These are phyloP conservation scores for Neofusicoccum ribis DNA, from an alignment of 2,329 filamentous ascomycete genomes.

Conservation along the genomic window DNA sequence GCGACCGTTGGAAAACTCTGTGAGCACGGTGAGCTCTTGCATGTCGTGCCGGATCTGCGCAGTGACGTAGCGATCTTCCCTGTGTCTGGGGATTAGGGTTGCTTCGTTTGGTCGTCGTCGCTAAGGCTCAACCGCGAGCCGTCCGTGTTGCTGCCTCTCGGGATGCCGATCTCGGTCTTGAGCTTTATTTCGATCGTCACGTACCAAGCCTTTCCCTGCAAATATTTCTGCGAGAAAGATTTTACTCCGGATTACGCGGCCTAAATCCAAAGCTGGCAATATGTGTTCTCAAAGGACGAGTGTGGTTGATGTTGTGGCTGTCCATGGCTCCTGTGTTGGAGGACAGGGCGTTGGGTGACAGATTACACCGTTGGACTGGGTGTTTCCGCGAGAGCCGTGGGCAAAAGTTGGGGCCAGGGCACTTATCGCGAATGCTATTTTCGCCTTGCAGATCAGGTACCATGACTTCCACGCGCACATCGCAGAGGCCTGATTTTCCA, in stretches of 20 bases:
- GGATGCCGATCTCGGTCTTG: background rate
- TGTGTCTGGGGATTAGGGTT: background rate
- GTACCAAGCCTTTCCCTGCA: background rate
- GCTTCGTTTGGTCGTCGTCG: background rate
- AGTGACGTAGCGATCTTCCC: constrained; percentile 11
- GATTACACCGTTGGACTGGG: too few relatives aligned
- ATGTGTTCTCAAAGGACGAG: background rate
- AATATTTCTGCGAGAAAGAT: background rate
- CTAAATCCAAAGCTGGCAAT: background rate
- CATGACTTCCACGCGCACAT: too few relatives aligned
- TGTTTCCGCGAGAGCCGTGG: too few relatives aligned
- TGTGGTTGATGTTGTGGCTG: too few relatives aligned
- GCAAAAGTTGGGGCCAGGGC: too few relatives aligned
- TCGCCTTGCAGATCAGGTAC: too few relatives aligned
- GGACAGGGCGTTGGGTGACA: too few relatives aligned
- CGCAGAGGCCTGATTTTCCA: background rate
- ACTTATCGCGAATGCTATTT: too few relatives aligned
- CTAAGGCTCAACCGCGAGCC: background rate
- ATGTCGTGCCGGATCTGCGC: background rate
- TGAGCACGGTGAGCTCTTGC: background rate
- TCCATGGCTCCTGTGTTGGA: too few relatives aligned
- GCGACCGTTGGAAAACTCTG: background rate
- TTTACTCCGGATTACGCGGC: background rate
- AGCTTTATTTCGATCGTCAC: constrained; percentile 12
- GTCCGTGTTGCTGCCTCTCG: background rate